Evolutionary conservation across 768 basidiomycete genomes (phyloP).

Genomic region (Rubroboletus satanas): DNA sequence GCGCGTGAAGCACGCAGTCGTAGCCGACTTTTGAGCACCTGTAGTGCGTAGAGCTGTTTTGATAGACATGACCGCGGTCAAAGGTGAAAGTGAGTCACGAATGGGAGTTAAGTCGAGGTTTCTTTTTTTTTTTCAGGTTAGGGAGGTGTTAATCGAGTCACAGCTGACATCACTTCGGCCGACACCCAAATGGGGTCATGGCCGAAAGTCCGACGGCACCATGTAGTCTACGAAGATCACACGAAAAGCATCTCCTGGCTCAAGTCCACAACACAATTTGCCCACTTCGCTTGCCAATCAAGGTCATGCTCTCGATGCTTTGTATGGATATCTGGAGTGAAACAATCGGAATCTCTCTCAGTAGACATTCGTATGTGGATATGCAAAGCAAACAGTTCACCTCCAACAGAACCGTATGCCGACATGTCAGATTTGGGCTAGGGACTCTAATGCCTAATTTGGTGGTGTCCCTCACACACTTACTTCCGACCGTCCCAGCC

Average conservation of each 20-base stretch:
- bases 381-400: background rate
- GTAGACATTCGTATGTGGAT: background rate
- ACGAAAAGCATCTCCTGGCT: too few relatives aligned
- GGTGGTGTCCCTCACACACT: too few relatives aligned
- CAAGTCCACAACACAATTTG: too few relatives aligned
- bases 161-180: conserved; percentile 22
- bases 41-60: conserved; percentile 41
- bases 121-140: conserved; percentile 8
- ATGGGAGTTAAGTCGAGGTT: background rate
- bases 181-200: conserved; percentile 14
- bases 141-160: conserved; percentile 20
- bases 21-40: conserved; percentile 35
- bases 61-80: conserved; percentile 39
- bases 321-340: too few relatives aligned
- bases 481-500: too few relatives aligned
- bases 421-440: too few relatives aligned
- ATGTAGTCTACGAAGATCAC: too few relatives aligned
- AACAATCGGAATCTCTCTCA: too few relatives aligned
- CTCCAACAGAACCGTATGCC: background rate
- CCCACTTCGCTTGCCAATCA: too few relatives aligned
- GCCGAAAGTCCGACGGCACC: conserved; percentile 22
- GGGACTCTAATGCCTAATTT: too few relatives aligned
- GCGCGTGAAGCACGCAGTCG: conserved; percentile 38
- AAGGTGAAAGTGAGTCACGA: too few relatives aligned
- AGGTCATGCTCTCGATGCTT: too few relatives aligned